Evolutionary conservation across 1,284 basidiomycete species (phyloP).

Genomic region (Volvariella surrecta): DNA sequence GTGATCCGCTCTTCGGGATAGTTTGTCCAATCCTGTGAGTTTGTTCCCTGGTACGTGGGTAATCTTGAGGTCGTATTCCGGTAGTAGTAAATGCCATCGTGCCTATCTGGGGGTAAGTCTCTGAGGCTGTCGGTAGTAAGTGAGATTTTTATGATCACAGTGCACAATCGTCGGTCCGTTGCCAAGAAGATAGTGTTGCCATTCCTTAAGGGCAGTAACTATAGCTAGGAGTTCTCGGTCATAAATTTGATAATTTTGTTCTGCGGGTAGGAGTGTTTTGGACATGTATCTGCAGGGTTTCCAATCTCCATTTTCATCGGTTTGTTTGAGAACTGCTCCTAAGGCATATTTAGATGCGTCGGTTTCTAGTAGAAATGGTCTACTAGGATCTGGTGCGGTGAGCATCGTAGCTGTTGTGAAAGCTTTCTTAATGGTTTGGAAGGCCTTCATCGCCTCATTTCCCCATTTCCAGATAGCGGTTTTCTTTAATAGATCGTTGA

Average conservation of each 20-base stretch:
- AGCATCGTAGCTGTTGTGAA: slow-evolving; percentile 16
- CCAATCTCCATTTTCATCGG: slow-evolving; percentile 16
- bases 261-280: slow-evolving; percentile 17
- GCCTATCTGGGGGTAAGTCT: too few relatives aligned
- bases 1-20: too few relatives aligned
- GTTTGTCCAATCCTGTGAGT: too few relatives aligned
- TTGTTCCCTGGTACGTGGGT: too few relatives aligned
- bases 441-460: slow-evolving; percentile 10
- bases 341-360: slow-evolving; percentile 21
- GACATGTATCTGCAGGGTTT: slow-evolving; percentile 21
- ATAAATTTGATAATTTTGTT: slow-evolving; percentile 37
- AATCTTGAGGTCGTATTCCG: too few relatives aligned
- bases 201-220: too few relatives aligned
- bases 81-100: too few relatives aligned
- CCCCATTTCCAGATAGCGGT: slow-evolving; percentile 12
- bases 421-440: slow-evolving; percentile 15
- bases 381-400: slow-evolving; percentile 9
- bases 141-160: too few relatives aligned
- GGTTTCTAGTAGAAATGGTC: slow-evolving; percentile 18
- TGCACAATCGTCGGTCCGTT: too few relatives aligned
- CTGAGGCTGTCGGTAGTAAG: too few relatives aligned
- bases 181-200: too few relatives aligned
- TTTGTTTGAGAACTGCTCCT: slow-evolving; percentile 21
- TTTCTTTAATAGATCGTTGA: slow-evolving; percentile 14
- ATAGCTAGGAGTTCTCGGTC: slow-evolving; percentile 39